Conservation (phyloP, 2,329 filamentous ascomycete species). For the Fusarium solani-melongenae region DNA sequence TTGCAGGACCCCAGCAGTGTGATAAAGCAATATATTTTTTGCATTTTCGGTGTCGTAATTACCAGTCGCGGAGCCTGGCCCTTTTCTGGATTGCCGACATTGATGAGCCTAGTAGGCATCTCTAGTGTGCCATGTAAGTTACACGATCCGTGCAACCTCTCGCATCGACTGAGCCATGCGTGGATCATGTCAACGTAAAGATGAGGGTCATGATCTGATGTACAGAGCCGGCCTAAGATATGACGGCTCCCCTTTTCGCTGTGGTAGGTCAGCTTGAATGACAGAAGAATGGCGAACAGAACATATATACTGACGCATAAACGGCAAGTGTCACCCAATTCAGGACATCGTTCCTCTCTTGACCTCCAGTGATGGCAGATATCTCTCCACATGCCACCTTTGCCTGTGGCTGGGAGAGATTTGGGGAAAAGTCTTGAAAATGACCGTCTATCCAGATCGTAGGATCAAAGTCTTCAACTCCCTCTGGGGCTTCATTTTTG, state of each 20-base stretch:
- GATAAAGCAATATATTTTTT: conserved; percentile 3
- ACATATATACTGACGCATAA: conserved; percentile 1
- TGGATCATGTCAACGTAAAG: neutral
- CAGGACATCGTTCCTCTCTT: neutral
- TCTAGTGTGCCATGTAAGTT: neutral
- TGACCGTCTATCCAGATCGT: conserved; percentile 12
- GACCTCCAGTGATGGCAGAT: neutral
- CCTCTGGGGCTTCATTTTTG: neutral
- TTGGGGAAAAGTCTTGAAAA: neutral
- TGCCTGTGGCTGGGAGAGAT: neutral
- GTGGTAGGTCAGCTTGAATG: neutral
- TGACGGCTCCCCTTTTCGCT: neutral
- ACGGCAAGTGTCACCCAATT: neutral
- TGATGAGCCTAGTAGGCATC: conserved; percentile 12
- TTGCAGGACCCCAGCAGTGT: conserved; percentile 17
- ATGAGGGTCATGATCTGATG: neutral
- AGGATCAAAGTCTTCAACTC: neutral
- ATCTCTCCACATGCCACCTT: neutral
- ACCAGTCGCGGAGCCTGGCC: neutral
- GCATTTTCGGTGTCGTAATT: neutral
- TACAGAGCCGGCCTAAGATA: neutral
- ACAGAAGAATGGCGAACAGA: neutral
- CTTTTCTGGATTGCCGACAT: neutral
- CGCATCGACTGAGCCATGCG: neutral
- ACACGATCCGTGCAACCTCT: neutral